Base-by-base conservation (phyloP, 2,329 filamentous ascomycete species). In the Fonsecaea pugnacius region DNA sequence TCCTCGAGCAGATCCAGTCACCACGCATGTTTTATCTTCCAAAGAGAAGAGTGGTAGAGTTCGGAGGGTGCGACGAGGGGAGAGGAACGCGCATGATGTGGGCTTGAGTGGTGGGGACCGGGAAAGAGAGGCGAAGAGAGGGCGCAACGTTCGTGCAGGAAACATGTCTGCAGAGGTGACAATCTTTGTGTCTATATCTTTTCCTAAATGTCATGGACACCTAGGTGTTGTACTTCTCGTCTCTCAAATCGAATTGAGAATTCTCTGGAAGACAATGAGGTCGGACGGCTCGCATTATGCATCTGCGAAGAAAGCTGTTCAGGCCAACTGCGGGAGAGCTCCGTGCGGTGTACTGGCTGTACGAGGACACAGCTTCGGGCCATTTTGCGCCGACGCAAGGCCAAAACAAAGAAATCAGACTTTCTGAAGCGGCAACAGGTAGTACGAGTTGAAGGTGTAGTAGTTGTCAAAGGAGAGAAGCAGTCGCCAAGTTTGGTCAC, bases 1-100 rank as follows among this genome's bases (percentile, higher is more conserved):
- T 10, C 73, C 73, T 63, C 72, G 70, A 4, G 72, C 72, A 12
- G 66, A 68, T 4, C 66, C 66, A 16, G 66, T 68, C 21, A 68
- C 68, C 5, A 72, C 64, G 43, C 70, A 72, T 24, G 68, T 71
- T 55, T 71, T 71, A 21, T 65, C 63, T 50, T 71, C 66, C 10
- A 72, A 65, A 2, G 70, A 72, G 55, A 72, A 72, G 32, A 36
- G 50, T 4, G 70, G 68, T 5, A 72, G 58, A 18, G 69, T 72
- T 21, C 61, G 58, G 32, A 68, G 24, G 3, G 50, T 58, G 21
- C 62, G 57, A 18, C 46, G 46, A 52, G 43, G n/a, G 46, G 32
- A n/a, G 14, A 38, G 30, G 14, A n/a, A 32, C 18, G 12, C n/a
- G 40, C 21, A 16, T 3, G 27, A 53, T 14, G 21, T 9, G 6